phyloP scores from a whole-genome alignment of 2,329 filamentous ascomycete genomes.

The Talaromyces rugulosus region DNA sequence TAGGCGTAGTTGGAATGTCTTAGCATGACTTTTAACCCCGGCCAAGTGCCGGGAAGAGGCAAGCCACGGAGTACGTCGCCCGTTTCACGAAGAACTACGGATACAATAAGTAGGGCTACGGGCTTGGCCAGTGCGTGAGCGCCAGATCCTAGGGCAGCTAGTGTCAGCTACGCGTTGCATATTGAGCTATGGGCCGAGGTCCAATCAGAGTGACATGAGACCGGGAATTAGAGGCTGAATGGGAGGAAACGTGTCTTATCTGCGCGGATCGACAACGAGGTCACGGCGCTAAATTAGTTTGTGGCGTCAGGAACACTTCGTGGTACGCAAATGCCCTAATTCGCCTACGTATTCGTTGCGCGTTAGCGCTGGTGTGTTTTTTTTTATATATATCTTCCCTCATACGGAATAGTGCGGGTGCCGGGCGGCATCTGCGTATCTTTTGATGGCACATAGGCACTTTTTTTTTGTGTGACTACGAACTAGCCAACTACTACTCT shows the following conservation, averaged over 20 bases:
- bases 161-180: neutral
- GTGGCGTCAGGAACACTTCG: neutral
- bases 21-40: neutral
- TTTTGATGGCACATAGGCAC: neutral
- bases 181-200: neutral
- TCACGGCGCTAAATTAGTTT: neutral
- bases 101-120: neutral
- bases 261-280: neutral
- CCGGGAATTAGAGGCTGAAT: neutral
- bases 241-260: neutral
- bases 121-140: neutral
- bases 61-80: neutral
- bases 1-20: neutral
- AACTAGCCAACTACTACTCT: neutral
- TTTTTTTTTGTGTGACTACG: neutral
- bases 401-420: neutral
- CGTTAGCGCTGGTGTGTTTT: neutral
- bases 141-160: neutral
- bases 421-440: neutral
- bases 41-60: neutral
- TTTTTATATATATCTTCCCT: neutral
- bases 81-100: neutral
- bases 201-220: neutral
- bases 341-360: too few species aligned
- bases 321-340: neutral